phyloP scores from a whole-genome alignment of 805 yeast genomes.

The Blastobotrys parvus region DNA sequence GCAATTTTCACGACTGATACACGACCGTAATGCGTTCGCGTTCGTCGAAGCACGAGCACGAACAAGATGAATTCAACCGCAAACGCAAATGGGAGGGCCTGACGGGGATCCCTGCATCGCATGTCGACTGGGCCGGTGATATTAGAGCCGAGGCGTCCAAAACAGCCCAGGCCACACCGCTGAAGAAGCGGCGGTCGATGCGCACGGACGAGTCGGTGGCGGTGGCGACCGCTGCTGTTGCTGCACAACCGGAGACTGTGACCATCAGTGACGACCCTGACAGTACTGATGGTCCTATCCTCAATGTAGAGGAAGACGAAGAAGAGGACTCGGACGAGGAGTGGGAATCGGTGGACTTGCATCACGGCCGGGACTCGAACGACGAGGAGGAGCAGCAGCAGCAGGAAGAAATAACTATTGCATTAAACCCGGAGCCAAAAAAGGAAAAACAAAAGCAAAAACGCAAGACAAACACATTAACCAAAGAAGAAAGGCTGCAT shows the following conservation, averaged over 20 bases:
- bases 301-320: slow-evolving; percentile 22
- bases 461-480: slow-evolving; percentile 1
- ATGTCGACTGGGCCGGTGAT: slow-evolving; percentile 12
- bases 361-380: neutral
- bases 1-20: too few species aligned
- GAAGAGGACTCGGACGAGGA: slow-evolving; percentile 26
- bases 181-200: slow-evolving; percentile 7
- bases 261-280: slow-evolving; percentile 3
- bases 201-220: too few species aligned
- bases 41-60: neutral
- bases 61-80: neutral
- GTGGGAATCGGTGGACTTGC: slow-evolving; percentile 33
- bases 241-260: too few species aligned
- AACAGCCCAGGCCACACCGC: slow-evolving; percentile 6
- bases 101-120: slow-evolving; percentile 9
- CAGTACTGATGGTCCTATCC: slow-evolving; percentile 16
- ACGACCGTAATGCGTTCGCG: too few species aligned
- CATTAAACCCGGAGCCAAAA: slow-evolving; percentile 1
- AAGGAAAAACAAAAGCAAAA: slow-evolving; percentile 2
- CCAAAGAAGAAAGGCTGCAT: slow-evolving; percentile 44
- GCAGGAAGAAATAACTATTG: slow-evolving; percentile 3
- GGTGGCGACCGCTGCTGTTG: too few species aligned
- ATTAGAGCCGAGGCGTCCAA: slow-evolving; percentile 10
- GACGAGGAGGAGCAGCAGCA: slow-evolving; percentile 1
- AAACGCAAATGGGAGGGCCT: neutral